Evolutionary conservation across 495 filamentous ascomycete genomes (phyloP).

Genomic region (Talaromyces thailandensis): DNA sequence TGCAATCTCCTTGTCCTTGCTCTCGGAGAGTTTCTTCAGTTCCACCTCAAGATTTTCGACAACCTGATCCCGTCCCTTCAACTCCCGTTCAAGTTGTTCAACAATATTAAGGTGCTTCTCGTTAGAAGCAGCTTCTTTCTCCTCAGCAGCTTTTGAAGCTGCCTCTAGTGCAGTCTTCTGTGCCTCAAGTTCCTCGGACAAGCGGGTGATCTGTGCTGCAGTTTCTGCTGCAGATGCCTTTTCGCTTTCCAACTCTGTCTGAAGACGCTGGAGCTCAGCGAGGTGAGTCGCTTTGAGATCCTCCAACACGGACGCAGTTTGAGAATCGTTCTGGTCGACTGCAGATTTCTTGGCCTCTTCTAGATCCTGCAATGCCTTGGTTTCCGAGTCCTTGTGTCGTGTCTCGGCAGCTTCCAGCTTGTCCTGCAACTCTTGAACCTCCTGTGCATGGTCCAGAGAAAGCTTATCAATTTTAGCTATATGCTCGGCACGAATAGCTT

Average conservation of each 20-base stretch:
- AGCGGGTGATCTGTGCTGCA: conserved; percentile 27
- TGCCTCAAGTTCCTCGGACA: conserved; percentile 29
- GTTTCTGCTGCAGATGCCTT: conserved; percentile 27
- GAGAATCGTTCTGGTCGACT: conserved; percentile 24
- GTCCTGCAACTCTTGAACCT: conserved; percentile 24
- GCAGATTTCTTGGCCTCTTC: conserved; percentile 32
- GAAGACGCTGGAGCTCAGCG: conserved; percentile 26
- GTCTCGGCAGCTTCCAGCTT: conserved; percentile 31
- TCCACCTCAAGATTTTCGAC: conserved; percentile 36
- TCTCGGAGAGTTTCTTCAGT: conserved; percentile 25
- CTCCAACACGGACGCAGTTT: conserved; percentile 25
- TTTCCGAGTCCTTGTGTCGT: conserved; percentile 32
- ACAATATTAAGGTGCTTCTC: conserved; percentile 21
- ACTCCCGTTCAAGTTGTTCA: conserved; percentile 26
- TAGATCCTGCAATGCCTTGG: conserved; percentile 29
- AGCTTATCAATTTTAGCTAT: conserved; percentile 29
- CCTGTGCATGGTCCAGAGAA: conserved; percentile 25
- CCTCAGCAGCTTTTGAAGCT: conserved; percentile 17
- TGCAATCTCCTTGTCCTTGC: conserved; percentile 32
- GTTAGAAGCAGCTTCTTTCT: conserved; percentile 30
- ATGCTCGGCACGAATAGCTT: conserved; percentile 28
- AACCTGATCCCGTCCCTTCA: conserved; percentile 33
- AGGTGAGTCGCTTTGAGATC: conserved; percentile 31
- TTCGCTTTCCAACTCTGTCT: conserved; percentile 28
- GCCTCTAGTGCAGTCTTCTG: conserved; percentile 24